A percentile compares a stretch with the other conserved stretches of the same genome.
phyloP scores from a whole-genome alignment of 306 rosid species.

The Chamaecrista fasciculata region DNA sequence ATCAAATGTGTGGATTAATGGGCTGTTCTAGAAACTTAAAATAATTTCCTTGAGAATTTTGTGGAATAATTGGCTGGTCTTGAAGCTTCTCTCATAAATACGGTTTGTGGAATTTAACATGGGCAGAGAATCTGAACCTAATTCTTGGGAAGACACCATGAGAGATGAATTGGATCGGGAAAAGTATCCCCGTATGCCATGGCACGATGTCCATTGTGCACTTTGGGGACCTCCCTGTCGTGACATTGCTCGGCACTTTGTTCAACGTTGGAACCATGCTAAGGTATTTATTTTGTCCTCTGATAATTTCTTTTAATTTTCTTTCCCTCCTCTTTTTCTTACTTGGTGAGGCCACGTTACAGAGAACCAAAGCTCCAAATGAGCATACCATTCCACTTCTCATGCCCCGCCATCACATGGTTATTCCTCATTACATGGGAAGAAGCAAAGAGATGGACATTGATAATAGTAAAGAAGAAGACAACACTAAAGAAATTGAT shows the following conservation, averaged over 20 bases:
- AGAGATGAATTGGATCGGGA: constrained; percentile 87
- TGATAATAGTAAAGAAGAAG: constrained; percentile 40
- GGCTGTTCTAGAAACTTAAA: not conserved
- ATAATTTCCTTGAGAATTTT: not conserved
- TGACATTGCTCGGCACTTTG: constrained; percentile 94
- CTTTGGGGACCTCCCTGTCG: constrained; percentile 97
- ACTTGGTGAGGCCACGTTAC: constrained; percentile 23
- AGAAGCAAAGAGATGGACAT: constrained; percentile 57
- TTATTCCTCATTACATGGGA: constrained; percentile 92
- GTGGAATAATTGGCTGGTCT: not conserved
- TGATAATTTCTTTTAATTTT: constrained; percentile 8
- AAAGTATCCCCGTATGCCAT: constrained; percentile 97
- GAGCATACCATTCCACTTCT: constrained; percentile 88
- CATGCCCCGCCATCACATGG: constrained; percentile 99
- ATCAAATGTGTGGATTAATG: too few species aligned
- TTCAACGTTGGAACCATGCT: constrained; percentile 99
- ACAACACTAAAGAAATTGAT: constrained; percentile 33
- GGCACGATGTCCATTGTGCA: constrained; percentile 99
- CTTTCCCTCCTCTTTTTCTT: constrained; percentile 21
- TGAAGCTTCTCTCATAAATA: constrained; percentile 2
- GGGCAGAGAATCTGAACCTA: constrained; percentile 93
- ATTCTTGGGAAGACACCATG: constrained; percentile 99
- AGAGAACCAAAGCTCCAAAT: constrained; percentile 97
- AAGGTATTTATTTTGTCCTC: constrained; percentile 51
- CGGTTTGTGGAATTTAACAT: constrained; percentile 14